Evolutionary conservation across 2,329 filamentous ascomycete genomes (phyloP).

Genomic region (Leptographium wingfieldii): DNA sequence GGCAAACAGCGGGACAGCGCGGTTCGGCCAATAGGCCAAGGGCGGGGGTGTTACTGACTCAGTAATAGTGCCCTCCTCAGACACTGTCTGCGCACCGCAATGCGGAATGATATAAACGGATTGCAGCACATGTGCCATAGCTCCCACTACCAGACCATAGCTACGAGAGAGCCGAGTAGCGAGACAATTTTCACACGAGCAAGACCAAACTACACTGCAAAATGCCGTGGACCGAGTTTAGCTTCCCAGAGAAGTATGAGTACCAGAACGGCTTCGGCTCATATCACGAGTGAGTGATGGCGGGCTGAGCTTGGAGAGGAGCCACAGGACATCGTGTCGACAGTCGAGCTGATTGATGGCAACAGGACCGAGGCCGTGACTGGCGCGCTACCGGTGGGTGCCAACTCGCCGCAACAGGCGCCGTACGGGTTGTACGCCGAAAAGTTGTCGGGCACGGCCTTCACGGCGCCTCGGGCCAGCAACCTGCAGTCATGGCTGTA

Average conservation of each 20-base stretch:
- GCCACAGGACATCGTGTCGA: neutral
- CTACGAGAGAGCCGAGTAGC: neutral
- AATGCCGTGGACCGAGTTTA: slow-evolving; percentile 39
- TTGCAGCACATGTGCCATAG: neutral
- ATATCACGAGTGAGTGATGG: slow-evolving; percentile 54
- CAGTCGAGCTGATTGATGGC: neutral
- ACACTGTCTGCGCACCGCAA: neutral
- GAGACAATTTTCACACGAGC: neutral
- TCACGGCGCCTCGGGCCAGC: slow-evolving; percentile 54
- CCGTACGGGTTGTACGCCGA: slow-evolving; percentile 71
- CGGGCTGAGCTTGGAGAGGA: neutral
- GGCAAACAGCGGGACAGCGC: neutral
- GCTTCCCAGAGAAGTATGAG: slow-evolving; percentile 44
- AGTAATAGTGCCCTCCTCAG: too few species aligned
- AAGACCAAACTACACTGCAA: neutral
- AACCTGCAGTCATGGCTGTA: slow-evolving; percentile 65
- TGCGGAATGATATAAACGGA: neutral
- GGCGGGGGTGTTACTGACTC: too few species aligned
- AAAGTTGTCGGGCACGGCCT: slow-evolving; percentile 59
- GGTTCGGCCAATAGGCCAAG: neutral
- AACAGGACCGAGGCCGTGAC: slow-evolving; percentile 60
- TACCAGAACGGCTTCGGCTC: slow-evolving; percentile 69
- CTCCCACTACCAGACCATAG: neutral
- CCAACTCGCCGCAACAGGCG: slow-evolving; percentile 72
- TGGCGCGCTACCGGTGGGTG: slow-evolving; percentile 58